phyloP scores from a whole-genome alignment of 257 asterid genomes.

The Salvia splendens region DNA sequence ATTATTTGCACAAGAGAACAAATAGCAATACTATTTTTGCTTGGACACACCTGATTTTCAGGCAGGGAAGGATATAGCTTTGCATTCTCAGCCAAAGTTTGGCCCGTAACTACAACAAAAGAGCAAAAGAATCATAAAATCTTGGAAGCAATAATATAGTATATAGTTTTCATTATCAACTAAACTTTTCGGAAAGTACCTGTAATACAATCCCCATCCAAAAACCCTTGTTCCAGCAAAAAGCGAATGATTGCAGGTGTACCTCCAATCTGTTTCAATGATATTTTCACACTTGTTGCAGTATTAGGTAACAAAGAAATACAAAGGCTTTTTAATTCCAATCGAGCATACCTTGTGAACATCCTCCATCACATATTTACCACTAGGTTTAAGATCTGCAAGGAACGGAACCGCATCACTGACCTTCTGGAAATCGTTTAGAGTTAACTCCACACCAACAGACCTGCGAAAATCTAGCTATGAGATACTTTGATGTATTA shows the following conservation, averaged over 20 bases:
- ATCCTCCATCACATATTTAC: slow-evolving; percentile 97
- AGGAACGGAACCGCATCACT: slow-evolving; percentile 92
- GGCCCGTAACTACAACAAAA: slow-evolving; percentile 69
- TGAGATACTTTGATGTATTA: slow-evolving; percentile 37
- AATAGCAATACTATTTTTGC: slow-evolving; percentile 20
- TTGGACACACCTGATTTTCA: slow-evolving; percentile 73
- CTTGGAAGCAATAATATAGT: slow-evolving; percentile 6
- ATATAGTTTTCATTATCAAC: slow-evolving; percentile 12
- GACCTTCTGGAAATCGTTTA: slow-evolving; percentile 95
- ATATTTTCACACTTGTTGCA: slow-evolving; percentile 7
- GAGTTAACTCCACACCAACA: slow-evolving; percentile 78
- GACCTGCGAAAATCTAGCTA: slow-evolving; percentile 65
- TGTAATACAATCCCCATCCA: slow-evolving; percentile 89
- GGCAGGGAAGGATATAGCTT: slow-evolving; percentile 74
- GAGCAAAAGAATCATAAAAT: slow-evolving; percentile 8
- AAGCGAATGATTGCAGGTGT: slow-evolving; percentile 82
- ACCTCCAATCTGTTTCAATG: slow-evolving; percentile 78
- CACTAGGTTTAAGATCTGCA: slow-evolving; percentile 99
- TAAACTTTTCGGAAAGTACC: slow-evolving; percentile 46
- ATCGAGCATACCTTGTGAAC: slow-evolving; percentile 73
- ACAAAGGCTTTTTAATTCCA: slow-evolving; percentile 9
- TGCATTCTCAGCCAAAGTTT: slow-evolving; percentile 92
- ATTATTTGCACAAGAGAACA: slow-evolving; percentile 23
- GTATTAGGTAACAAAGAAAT: slow-evolving; percentile 20
- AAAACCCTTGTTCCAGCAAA: slow-evolving; percentile 72